A percentile compares a stretch with the other conserved stretches of the same genome.
phyloP scores from a whole-genome alignment of 2,329 filamentous ascomycete genomes.

The Xylariaceae sp. region DNA sequence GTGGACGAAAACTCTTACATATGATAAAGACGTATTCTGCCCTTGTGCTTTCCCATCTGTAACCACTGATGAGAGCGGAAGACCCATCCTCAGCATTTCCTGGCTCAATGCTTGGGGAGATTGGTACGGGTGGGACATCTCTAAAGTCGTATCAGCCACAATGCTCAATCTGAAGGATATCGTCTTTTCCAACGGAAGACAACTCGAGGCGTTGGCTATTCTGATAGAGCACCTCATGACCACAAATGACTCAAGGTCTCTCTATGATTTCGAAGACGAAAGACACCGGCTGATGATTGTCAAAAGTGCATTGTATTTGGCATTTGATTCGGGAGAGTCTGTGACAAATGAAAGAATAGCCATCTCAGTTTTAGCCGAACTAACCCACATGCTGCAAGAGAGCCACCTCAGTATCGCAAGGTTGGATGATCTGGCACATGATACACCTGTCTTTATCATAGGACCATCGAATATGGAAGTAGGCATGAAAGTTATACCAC shows the following conservation, averaged over 20 bases:
- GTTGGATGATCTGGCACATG: neutral
- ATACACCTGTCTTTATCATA: neutral
- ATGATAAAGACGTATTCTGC: neutral
- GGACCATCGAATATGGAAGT: neutral
- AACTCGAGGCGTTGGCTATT: neutral
- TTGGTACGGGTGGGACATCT: neutral
- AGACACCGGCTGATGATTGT: neutral
- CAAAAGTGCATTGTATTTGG: neutral
- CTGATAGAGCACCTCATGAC: neutral
- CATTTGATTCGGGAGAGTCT: neutral
- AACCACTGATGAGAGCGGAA: neutral
- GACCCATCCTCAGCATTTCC: neutral
- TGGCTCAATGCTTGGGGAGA: neutral
- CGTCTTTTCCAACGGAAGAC: too few species aligned
- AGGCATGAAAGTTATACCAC: neutral
- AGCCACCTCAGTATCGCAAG: neutral
- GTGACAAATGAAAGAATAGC: neutral
- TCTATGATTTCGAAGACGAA: neutral
- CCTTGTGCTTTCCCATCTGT: neutral
- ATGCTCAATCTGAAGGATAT: too few species aligned
- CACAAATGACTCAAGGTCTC: neutral
- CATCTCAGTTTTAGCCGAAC: neutral
- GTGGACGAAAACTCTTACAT: neutral
- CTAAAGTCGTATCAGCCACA: neutral
- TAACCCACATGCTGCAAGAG: neutral